Evolutionary conservation across 371 early-diverging fungal species (phyloP), one percentile per base, ranked within the genome.

Genomic region (Neoconidiobolus thromboides): DNA sequence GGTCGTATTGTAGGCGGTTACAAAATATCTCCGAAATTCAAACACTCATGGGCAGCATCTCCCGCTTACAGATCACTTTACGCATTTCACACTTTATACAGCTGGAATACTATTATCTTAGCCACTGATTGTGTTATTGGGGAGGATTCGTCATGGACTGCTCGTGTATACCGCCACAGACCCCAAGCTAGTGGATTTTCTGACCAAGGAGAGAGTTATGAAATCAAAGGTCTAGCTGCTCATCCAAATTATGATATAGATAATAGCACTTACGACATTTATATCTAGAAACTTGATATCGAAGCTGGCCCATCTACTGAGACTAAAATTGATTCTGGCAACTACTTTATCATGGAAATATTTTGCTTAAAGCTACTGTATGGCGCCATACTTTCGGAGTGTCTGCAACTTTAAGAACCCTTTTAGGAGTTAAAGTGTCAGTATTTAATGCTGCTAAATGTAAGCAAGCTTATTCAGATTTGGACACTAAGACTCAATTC

Each of bases 21-120:
- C 42, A 50, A 59, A 15, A 50, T 59, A 2, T 39, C 37, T 3
- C 60, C 60, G 3, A 2, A 9, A 1, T 59, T 59, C 49, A 59
- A 41, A 38, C 50, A n/a, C 41, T 5, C 39, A 49, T 59, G 48
- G 60, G n/a, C 6, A 9, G 10, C 9, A 14, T 59, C 10, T 42
- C 26, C 26, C 0, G n/a, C 38, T 2, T n/a, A 42, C 9, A 36
- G 15, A 7, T 9, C 2, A 38, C 60, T 49, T 41, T 9, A 12
- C 14, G 48, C 50, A 49, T 48, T 48, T 40, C 50, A 50, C 3
- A 59, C 60, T n/a, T 41, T 48, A 41, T 59, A n/a, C n/a, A 40
- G 38, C 38, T 12, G 40, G 3, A 15, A 48, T 6, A 48, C 51
- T 14, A n/a, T 59, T 3, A 38, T 59, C 1, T 49, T 50, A 2